Base-by-base conservation (phyloP, 371 early-diverging fungal species). In the Dinochytrium kinnereticum region DNA sequence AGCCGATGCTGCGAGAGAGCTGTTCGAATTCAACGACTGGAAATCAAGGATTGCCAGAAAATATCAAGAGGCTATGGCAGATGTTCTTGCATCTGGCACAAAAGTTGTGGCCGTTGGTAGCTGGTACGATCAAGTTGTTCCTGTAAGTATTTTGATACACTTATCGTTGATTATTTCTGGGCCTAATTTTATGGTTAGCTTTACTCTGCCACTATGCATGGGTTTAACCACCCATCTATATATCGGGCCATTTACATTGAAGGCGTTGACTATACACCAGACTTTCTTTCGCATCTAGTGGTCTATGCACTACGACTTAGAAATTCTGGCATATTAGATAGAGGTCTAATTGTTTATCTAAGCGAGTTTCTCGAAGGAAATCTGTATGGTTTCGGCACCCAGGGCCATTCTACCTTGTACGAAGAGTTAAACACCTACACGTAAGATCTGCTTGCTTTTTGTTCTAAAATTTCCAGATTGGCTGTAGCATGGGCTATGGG, bases 111-210 rank as follows among this genome's bases (percentile, higher is more conserved):
- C 72, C 81, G 92, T 72, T 88, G 92, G 26, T 87, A 91, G 10
- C 80, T 95, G 92, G 94, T 82, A 94, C 67, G 97, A 97, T 76
- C 96, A 97, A 76, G 96, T 95, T 0, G 96, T 96, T 0, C 97
- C 97, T 1, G 79, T 84, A 77, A 57, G 81, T 69, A n/a, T 59
- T 51, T 17, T 53, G 24, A 13, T 5, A 53, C 44, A 44, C 44
- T 44, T 44, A 44, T 44, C 13, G 34, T 19, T 36, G 28, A 5
- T 31, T 15, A 2, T n/a, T 68, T 17, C 31, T 30, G 51, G 7
- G 66, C 26, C 21, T 44, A 15, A 33, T 53, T 10, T 38, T 31
- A n/a, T 64, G 31, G 24, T 30, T 36, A 80, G 59, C 84, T 96
- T 26, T 94, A 96, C 81, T 97, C 97, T 17, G 94, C 94, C 0